phyloP scores from a whole-genome alignment of 306 rosid species.

The Elaeagnus macrophylla region DNA sequence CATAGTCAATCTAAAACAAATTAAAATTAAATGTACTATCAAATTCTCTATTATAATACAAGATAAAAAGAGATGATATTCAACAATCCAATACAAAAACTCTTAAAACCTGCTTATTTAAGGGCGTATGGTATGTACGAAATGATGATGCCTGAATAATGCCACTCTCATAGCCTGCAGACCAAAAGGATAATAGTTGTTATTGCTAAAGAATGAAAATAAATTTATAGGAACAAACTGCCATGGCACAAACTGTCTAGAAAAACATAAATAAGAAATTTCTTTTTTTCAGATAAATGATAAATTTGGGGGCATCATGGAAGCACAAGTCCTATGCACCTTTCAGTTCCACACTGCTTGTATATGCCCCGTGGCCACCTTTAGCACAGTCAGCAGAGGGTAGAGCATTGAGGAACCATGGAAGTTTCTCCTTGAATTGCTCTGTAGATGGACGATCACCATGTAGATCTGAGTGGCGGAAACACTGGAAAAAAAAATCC shows the following conservation, averaged over 20 bases:
- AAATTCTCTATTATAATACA: constrained; percentile 14
- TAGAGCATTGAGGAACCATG: constrained; percentile 89
- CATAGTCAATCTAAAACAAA: constrained; percentile 56
- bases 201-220: neutral
- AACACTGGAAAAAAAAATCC: constrained; percentile 54
- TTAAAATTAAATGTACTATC: constrained; percentile 6
- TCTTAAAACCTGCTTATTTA: constrained; percentile 73
- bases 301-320: constrained; percentile 10
- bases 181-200: neutral
- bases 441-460: constrained; percentile 70
- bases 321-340: constrained; percentile 40
- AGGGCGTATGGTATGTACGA: constrained; percentile 94
- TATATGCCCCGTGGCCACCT: constrained; percentile 99
- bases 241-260: neutral
- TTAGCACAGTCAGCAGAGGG: constrained; percentile 99
- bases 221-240: neutral
- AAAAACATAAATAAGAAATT: neutral
- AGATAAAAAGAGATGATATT: constrained; percentile 4
- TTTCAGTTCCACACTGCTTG: constrained; percentile 82
- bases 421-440: constrained; percentile 82
- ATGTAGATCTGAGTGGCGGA: constrained; percentile 65
- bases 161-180: constrained; percentile 63
- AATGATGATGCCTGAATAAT: constrained; percentile 83
- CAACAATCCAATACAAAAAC: constrained; percentile 1
- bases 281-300: too few relatives aligned